A percentile compares a stretch with the other conserved stretches of the same genome.
Evolutionary conservation across 768 basidiomycete genomes (phyloP).

Genomic region (Lactifluus piperatus): DNA sequence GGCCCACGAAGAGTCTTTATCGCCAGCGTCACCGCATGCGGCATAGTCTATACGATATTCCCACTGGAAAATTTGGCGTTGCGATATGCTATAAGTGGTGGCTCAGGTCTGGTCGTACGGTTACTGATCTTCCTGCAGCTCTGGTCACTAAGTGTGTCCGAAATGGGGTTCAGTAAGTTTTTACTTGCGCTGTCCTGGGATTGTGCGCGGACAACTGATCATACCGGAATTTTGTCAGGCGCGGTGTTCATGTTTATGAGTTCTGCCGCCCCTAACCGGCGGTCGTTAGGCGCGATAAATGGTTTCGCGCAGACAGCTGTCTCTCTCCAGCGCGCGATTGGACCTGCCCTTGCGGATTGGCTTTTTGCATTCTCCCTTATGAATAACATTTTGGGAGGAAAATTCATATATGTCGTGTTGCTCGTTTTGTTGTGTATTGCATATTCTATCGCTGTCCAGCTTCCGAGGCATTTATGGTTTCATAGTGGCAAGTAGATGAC

Average conservation of each 20-base stretch:
- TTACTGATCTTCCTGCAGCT: not conserved
- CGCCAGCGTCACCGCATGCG: conserved; percentile 20
- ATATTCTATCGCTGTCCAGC: not conserved
- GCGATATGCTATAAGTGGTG: not conserved
- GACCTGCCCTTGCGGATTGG: conserved; percentile 49
- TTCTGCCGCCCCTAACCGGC: conserved; percentile 51
- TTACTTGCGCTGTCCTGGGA: no score
- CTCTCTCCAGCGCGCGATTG: conserved; percentile 35
- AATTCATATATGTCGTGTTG: not conserved
- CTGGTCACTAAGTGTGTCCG: not conserved
- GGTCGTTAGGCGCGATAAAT: conserved; percentile 62
- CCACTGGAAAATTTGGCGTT: conserved; percentile 16
- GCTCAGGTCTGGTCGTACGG: not conserved
- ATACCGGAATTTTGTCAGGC: conserved; percentile 32
- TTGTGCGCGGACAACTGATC: not conserved
- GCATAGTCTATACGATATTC: conserved; percentile 23
- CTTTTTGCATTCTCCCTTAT: conserved; percentile 54
- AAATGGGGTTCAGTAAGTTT: not conserved
- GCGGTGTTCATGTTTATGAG: conserved; percentile 62
- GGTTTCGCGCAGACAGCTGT: conserved; percentile 35
- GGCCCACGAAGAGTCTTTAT: conserved; percentile 30
- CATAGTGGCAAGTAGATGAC: not conserved
- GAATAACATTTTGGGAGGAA: conserved; percentile 40
- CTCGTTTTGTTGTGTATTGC: not conserved
- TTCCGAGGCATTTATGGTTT: not conserved